Conservation (phyloP, 805 yeast genomes). For the Starmerella scarabaei region DNA sequence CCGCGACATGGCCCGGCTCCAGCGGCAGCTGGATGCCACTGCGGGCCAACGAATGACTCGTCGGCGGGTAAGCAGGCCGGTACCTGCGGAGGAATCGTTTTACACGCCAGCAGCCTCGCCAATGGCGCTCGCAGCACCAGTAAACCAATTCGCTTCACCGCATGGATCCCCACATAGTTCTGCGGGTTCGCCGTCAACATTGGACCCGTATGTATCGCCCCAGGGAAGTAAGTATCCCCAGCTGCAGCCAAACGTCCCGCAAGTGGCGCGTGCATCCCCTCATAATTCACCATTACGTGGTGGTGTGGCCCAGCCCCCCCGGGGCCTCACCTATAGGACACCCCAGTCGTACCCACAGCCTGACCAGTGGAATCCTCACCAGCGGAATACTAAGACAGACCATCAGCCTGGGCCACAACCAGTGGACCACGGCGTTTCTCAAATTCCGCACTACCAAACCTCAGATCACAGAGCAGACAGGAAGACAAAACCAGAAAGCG, state of each 20-base stretch:
- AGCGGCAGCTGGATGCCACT: slow-evolving; percentile 13
- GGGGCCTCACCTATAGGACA: background rate
- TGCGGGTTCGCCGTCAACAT: background rate
- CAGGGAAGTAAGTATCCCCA: background rate
- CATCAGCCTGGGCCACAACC: no score
- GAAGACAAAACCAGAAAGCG: background rate
- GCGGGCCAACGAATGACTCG: slow-evolving; percentile 15
- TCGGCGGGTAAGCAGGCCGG: slow-evolving; percentile 15
- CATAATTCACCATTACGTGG: no score
- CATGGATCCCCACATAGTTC: background rate
- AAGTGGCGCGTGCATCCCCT: no score
- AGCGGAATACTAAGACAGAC: background rate
- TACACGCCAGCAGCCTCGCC: slow-evolving; percentile 15
- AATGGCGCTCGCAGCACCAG: background rate
- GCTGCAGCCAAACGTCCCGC: no score
- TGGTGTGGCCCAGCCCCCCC: background rate
- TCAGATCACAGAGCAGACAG: background rate
- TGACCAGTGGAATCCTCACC: background rate
- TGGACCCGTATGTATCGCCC: background rate
- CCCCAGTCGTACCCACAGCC: background rate
- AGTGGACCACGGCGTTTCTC: background rate
- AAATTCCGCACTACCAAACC: background rate
- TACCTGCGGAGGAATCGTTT: slow-evolving; percentile 13
- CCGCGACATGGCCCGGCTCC: slow-evolving; percentile 15
- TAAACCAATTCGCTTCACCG: background rate